Conservation (phyloP, 495 filamentous ascomycete genomes). For the Podospora comata region DNA sequence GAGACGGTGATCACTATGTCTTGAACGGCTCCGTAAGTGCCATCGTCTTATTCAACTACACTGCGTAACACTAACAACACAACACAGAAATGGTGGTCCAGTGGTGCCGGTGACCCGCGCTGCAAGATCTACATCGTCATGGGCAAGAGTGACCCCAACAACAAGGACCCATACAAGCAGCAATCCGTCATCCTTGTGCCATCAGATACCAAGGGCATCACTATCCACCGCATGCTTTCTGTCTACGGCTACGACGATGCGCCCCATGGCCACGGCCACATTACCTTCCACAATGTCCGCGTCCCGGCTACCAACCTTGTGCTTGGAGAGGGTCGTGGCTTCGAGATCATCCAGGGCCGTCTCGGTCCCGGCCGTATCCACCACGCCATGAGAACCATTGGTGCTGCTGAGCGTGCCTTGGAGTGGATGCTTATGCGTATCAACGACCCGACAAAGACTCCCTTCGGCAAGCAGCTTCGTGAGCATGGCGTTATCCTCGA, state of each 20-base stretch:
- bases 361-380: constrained; percentile 91
- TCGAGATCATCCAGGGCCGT: constrained; percentile 93
- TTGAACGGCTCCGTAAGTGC: constrained; percentile 73
- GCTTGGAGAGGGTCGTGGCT: constrained; percentile 86
- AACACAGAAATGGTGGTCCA: constrained; percentile 90
- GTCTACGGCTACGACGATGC: constrained; percentile 96
- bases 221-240: constrained; percentile 76
- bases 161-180: constrained; percentile 74
- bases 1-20: constrained; percentile 77
- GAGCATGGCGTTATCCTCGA: constrained; percentile 89
- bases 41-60: background rate
- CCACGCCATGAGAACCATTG: constrained; percentile 89
- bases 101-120: constrained; percentile 83
- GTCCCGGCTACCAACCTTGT: constrained; percentile 76
- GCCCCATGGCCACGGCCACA: constrained; percentile 88
- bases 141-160: constrained; percentile 73
- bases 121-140: constrained; percentile 90
- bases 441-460: constrained; percentile 81
- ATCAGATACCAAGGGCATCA: constrained; percentile 69
- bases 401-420: constrained; percentile 77
- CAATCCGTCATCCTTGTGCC: constrained; percentile 89
- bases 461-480: constrained; percentile 75
- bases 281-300: constrained; percentile 80
- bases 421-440: constrained; percentile 87
- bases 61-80: constrained; percentile 9